Base-by-base conservation (phyloP, 129 eudicot genomes). In the Lonicera japonica region DNA sequence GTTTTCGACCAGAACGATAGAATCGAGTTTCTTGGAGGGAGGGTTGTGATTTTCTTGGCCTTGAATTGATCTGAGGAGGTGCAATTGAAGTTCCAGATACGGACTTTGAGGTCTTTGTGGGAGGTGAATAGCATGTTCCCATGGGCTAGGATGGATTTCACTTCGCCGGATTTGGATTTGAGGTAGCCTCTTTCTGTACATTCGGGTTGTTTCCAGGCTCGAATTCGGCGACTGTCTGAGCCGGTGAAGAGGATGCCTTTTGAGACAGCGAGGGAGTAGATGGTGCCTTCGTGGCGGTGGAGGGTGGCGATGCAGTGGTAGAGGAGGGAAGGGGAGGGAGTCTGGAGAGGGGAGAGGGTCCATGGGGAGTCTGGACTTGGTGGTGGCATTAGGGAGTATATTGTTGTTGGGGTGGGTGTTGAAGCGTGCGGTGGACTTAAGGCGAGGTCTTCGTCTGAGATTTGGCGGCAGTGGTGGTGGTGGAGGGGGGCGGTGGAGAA, bases 221-320 rank as follows among this genome's bases (percentile, higher is more conserved):
- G 83, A 25, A 85, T 73, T 55, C 84, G 70, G 40, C 56, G 16
- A 54, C 86, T 77, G 10, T 67, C 76, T 0, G 86, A 77, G 38
- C 81, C 82, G 9, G 91, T 81, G 58, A 75, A 75, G 36, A 82
- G 75, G 1, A 73, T n/a, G 17, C 75, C 83, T 15, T 36, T 74
- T 9, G 68, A 23, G 6, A 70, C 55, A 17, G 81, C 85, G 40
- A 81, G 69, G 58, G 90, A 74, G 36, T 66, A 62, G 58, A 84
- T 71, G 39, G 53, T 77, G 24, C 90, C 90, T 17, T 84, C 84
- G 8, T 74, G 71, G 63, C 92, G 87, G 70, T 75, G 88, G 52
- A 85, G 87, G 21, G 94, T 77, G 51, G 94, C 77, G 15, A 82
- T 54, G 76, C 88, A 78, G 23, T 75, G 84, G 77, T 66, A 66